These are phyloP conservation scores for Puya raimondii DNA, from an alignment of 176 grass and related monocot genomes.

Conservation along the genomic window DNA sequence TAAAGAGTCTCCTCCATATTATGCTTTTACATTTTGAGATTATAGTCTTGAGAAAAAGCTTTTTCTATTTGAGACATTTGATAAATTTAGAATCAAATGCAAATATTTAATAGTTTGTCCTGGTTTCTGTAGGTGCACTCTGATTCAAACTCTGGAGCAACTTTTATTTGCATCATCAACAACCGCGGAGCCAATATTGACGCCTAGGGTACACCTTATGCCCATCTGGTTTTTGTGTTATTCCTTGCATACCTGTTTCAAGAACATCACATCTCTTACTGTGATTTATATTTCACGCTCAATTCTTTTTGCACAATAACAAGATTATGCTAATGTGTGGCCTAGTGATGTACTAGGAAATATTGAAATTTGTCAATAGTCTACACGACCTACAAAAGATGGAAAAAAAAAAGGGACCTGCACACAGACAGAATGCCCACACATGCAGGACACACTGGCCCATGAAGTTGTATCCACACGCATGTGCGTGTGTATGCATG, in stretches of 20 bases:
- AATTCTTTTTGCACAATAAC: too few species aligned
- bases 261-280: too few species aligned
- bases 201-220: constrained; percentile 53
- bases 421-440: too few species aligned
- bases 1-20: too few species aligned
- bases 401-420: not conserved
- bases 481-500: too few species aligned
- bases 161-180: constrained; percentile 86
- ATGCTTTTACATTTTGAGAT: too few species aligned
- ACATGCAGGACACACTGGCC: too few species aligned
- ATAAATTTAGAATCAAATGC: not conserved
- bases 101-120: constrained; percentile 9
- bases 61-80: not conserved
- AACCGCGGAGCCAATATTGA: constrained; percentile 89
- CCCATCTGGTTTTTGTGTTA: constrained; percentile 2
- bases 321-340: not conserved
- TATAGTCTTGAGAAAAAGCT: too few species aligned
- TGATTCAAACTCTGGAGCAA: constrained; percentile 94
- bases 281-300: too few species aligned
- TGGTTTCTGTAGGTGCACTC: constrained; percentile 57
- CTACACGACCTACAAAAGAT: not conserved
- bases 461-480: too few species aligned
- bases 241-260: not conserved
- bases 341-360: constrained; percentile 3
- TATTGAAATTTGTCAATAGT: not conserved